These are phyloP conservation scores for Balansia obtecta DNA, from an alignment of 2,329 filamentous ascomycete genomes.

Conservation along the genomic window DNA sequence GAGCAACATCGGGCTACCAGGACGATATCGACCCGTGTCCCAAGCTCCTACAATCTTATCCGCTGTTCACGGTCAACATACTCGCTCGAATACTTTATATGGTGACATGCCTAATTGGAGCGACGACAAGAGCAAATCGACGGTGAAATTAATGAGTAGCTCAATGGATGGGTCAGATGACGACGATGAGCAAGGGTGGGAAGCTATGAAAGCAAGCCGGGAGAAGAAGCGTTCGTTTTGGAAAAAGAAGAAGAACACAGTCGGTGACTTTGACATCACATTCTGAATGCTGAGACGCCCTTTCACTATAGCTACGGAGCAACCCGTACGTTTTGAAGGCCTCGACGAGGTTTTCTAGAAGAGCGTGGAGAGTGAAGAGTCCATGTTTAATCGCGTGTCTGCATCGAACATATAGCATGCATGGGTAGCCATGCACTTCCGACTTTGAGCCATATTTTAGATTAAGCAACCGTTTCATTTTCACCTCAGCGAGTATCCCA, in stretches of 20 bases:
- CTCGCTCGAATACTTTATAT: conserved; percentile 23
- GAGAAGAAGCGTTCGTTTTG: conserved; percentile 56
- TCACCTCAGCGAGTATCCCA: background rate
- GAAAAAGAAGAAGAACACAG: conserved; percentile 46
- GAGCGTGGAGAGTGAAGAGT: background rate
- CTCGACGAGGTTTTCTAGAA: background rate
- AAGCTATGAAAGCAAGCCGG: conserved; percentile 55
- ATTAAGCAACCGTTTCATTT: background rate
- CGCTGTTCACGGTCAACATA: conserved; percentile 17
- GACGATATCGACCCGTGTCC: conserved; percentile 82
- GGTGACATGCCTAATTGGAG: conserved; percentile 19
- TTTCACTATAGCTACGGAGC: background rate
- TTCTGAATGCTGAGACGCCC: conserved; percentile 19
- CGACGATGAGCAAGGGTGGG: conserved; percentile 58
- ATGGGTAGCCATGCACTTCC: background rate
- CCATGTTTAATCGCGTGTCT: background rate
- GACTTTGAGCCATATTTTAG: background rate
- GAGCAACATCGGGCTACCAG: conserved; percentile 82
- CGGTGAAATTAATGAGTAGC: conserved; percentile 26
- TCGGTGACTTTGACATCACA: conserved; percentile 34
- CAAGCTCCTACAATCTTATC: conserved; percentile 32
- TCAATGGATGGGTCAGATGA: conserved; percentile 33
- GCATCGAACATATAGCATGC: background rate
- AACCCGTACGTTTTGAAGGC: background rate
- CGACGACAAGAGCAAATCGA: conserved; percentile 21